Conservation (phyloP, 768 basidiomycete genomes). For the Hypsizygus marmoreus region DNA sequence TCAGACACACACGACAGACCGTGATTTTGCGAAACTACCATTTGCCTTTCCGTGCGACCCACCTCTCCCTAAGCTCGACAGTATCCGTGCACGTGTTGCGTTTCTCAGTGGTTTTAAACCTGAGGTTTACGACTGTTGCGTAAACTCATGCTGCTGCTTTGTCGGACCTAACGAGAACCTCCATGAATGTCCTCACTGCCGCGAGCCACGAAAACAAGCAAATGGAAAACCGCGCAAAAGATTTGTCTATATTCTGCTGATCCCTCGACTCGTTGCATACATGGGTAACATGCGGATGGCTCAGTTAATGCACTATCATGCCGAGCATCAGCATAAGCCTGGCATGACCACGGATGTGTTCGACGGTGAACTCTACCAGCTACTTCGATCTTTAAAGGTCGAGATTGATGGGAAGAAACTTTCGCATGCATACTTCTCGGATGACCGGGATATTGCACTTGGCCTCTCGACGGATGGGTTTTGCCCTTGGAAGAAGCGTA, state of each 20-base stretch:
- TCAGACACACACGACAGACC: constrained; percentile 18
- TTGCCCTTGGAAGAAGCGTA: constrained; percentile 33
- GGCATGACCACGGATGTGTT: constrained; percentile 59
- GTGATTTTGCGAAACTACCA: constrained; percentile 10
- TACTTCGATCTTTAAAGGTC: constrained; percentile 17
- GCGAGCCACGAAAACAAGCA: too few relatives aligned
- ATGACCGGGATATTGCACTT: too few relatives aligned
- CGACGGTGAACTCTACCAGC: constrained; percentile 38
- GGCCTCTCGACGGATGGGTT: constrained; percentile 45
- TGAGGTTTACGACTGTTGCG: constrained; percentile 25
- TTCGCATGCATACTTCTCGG: constrained; percentile 35
- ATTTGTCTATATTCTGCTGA: constrained; percentile 38
- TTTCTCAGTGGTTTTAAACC: constrained; percentile 32
- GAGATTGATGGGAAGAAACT: constrained; percentile 23
- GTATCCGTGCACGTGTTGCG: constrained; percentile 10
- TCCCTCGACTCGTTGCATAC: constrained; percentile 24
- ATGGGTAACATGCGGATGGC: constrained; percentile 21
- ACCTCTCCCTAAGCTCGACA: constrained; percentile 16
- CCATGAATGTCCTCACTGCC: constrained; percentile 32
- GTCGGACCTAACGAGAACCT: constrained; percentile 24
- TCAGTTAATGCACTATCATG: constrained; percentile 24
- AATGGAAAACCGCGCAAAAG: constrained; percentile 22
- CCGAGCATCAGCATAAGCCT: constrained; percentile 18
- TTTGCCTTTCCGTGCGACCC: constrained; percentile 15
- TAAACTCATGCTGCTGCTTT: too few relatives aligned